These are phyloP conservation scores for Neckera pumila DNA, from an alignment of 225 moss, liverwort and hornwort species.

Conservation along the genomic window DNA sequence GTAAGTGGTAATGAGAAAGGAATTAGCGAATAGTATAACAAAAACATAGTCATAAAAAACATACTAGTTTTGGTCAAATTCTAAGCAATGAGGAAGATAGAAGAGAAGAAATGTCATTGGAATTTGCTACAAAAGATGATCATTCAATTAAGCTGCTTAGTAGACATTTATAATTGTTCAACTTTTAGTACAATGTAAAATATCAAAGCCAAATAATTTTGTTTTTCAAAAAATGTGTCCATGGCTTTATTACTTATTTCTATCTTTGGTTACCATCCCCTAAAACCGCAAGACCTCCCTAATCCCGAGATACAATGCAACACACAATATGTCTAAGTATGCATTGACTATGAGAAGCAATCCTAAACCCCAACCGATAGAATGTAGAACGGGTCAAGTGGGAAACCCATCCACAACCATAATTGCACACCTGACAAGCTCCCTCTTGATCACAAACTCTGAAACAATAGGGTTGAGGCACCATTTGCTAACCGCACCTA, in stretches of 20 bases:
- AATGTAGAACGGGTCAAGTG: background rate
- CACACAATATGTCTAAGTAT: background rate
- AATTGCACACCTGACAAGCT: background rate
- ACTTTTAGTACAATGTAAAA: background rate
- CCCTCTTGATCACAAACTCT: too few species aligned
- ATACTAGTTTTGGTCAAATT: background rate
- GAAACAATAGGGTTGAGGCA: background rate
- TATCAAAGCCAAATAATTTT: background rate
- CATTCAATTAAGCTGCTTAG: fast-evolving
- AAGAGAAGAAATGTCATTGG: background rate
- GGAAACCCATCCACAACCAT: background rate
- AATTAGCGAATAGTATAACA: background rate
- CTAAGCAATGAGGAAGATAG: background rate
- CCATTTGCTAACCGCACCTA: too few species aligned
- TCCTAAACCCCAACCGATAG: fast-evolving
- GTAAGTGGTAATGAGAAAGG: background rate
- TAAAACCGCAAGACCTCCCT: background rate
- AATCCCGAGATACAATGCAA: background rate
- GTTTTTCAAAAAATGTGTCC: background rate
- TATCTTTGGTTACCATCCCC: background rate
- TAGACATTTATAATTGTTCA: background rate
- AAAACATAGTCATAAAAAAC: background rate
- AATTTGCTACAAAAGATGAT: background rate
- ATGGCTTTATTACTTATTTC: background rate
- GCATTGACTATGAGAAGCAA: background rate